A percentile compares a stretch with the other conserved stretches of the same genome.
phyloP scores from a whole-genome alignment of 306 rosid species.

The Macrotyloma uniflorum region DNA sequence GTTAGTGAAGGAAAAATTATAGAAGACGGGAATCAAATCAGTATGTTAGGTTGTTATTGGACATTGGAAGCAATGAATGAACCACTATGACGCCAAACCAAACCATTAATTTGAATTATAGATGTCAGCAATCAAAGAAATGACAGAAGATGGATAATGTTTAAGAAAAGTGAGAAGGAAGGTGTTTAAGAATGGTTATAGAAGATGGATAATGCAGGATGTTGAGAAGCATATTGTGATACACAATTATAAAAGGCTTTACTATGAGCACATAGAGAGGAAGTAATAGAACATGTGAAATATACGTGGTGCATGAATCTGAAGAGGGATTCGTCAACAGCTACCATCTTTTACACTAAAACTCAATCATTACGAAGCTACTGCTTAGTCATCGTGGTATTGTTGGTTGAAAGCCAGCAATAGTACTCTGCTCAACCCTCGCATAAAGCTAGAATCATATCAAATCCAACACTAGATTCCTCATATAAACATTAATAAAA shows the following conservation, averaged over 20 bases:
- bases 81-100: neutral
- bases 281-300: neutral
- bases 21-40: neutral
- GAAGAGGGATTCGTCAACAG: neutral
- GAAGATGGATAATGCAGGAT: neutral
- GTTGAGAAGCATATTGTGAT: neutral
- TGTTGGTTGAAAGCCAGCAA: constrained; percentile 7
- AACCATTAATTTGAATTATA: neutral
- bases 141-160: neutral
- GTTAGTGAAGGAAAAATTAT: neutral
- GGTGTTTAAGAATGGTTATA: neutral
- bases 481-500: neutral
- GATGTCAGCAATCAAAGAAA: neutral
- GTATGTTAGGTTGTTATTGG: neutral
- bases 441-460: neutral
- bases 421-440: neutral
- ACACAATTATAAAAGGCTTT: neutral
- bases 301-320: constrained; percentile 1
- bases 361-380: constrained; percentile 7
- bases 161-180: neutral
- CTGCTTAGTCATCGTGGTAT: neutral
- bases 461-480: neutral
- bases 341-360: neutral
- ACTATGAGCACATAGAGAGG: neutral
- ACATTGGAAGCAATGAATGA: neutral